Conservation (phyloP, 768 basidiomycete genomes). For the Lentinula guzmanii region DNA sequence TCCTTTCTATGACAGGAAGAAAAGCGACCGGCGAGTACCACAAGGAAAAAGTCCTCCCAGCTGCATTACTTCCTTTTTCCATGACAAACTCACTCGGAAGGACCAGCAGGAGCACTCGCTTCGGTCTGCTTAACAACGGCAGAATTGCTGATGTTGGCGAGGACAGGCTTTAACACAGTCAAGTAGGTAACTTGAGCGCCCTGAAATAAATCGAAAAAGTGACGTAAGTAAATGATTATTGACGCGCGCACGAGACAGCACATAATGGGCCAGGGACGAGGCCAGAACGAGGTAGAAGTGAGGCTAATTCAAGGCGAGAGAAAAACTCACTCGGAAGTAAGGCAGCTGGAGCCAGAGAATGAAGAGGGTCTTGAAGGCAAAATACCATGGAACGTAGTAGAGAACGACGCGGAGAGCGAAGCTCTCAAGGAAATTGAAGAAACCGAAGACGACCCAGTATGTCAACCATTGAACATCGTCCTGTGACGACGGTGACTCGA, state of each 20-base stretch:
- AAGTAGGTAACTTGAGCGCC: slow-evolving; percentile 84
- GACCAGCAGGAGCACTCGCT: not conserved
- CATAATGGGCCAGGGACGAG: not conserved
- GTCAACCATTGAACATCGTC: slow-evolving; percentile 97
- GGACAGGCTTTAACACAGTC: slow-evolving; percentile 71
- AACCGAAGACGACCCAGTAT: slow-evolving; percentile 95
- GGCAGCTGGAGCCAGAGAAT: slow-evolving; percentile 91
- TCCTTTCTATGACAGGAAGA: not conserved
- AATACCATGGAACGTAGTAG: slow-evolving; percentile 95
- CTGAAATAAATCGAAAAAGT: slow-evolving; percentile 29
- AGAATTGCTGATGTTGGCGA: slow-evolving; percentile 45
- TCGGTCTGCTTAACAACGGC: slow-evolving; percentile 5
- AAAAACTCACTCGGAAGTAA: slow-evolving; percentile 65
- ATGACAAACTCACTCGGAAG: not conserved
- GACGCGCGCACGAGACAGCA: slow-evolving; percentile 14
- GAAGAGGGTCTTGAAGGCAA: slow-evolving; percentile 85
- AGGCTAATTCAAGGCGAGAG: not conserved
- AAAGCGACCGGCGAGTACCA: not conserved
- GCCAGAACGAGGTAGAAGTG: slow-evolving; percentile 2
- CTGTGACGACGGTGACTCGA: slow-evolving; percentile 76
- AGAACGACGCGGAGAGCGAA: slow-evolving; percentile 79
- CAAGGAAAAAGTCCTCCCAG: not conserved
- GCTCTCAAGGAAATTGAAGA: slow-evolving; percentile 89
- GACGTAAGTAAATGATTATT: slow-evolving; percentile 8
- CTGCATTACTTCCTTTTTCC: not conserved